Evolutionary conservation across 1,284 basidiomycete species (phyloP).

Genomic region (Athelia psychrophila): DNA sequence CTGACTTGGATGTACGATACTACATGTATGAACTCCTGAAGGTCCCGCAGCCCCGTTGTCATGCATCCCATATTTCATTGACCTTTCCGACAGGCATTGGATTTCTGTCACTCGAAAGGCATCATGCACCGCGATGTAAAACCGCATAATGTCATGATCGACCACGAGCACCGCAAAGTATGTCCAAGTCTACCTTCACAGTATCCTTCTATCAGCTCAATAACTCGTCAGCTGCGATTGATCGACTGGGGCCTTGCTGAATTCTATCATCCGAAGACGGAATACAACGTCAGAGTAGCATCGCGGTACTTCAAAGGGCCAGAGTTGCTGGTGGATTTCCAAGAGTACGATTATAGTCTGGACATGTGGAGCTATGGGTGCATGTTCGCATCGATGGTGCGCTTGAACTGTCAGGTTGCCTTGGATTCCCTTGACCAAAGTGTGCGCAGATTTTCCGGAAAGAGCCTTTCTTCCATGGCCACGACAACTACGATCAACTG

Average conservation of each 20-base stretch:
- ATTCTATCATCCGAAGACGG: conserved; percentile 97
- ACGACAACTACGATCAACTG: conserved; percentile 98
- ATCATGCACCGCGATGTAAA: conserved; percentile 99
- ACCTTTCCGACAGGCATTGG: conserved; percentile 67
- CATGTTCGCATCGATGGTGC: conserved; percentile 98
- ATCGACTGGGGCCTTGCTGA: conserved; percentile 99
- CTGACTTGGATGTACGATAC: conserved; percentile 93
- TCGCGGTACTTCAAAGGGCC: conserved; percentile 99
- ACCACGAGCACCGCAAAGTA: conserved; percentile 94
- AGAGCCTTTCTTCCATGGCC: conserved; percentile 99
- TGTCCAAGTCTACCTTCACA: conserved; percentile 13
- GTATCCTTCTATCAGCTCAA: neutral
- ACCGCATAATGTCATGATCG: conserved; percentile 99
- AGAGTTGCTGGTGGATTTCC: conserved; percentile 96
- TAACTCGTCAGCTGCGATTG: conserved; percentile 67
- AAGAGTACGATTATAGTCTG: conserved; percentile 94
- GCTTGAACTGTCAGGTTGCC: conserved; percentile 14
- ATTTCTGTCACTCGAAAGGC: conserved; percentile 97
- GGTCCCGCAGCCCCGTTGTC: conserved; percentile 37
- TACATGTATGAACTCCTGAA: conserved; percentile 98
- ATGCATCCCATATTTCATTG: conserved; percentile 3
- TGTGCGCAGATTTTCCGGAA: conserved; percentile 90
- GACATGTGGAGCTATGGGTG: conserved; percentile 99
- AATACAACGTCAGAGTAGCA: conserved; percentile 98
- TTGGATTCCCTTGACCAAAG: neutral